phyloP scores from a whole-genome alignment of 305 asterid species.

The Fraxinus greggii region DNA sequence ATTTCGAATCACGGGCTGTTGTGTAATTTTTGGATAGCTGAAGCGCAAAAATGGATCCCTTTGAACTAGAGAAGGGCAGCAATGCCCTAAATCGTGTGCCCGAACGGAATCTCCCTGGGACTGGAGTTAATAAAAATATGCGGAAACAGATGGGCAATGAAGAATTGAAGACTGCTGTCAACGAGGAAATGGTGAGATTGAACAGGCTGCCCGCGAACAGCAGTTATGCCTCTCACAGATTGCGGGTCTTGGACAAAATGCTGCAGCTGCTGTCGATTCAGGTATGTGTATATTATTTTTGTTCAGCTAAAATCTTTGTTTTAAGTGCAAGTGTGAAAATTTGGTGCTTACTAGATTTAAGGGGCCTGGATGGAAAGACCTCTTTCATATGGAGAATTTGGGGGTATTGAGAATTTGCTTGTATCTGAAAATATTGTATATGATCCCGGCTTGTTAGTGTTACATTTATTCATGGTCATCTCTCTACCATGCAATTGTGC shows the following conservation, averaged over 20 bases:
- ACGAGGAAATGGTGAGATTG: constrained; percentile 59
- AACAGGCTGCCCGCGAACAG: constrained; percentile 62
- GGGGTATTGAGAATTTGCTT: neutral
- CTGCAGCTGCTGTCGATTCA: constrained; percentile 58
- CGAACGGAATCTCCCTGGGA: neutral
- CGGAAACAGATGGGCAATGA: constrained; percentile 42
- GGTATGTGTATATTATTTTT: constrained; percentile 34
- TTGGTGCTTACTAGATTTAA: neutral
- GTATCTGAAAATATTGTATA: neutral
- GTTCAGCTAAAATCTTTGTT: neutral
- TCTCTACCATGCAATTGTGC: neutral
- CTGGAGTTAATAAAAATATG: constrained; percentile 1
- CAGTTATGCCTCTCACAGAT: constrained; percentile 68
- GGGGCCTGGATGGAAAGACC: neutral
- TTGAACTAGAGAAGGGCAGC: constrained; percentile 9
- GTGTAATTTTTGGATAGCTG: neutral
- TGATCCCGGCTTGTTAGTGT: neutral
- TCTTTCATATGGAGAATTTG: neutral
- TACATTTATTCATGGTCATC: neutral
- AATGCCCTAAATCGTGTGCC: neutral
- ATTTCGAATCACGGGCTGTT: neutral
- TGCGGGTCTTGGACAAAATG: constrained; percentile 71
- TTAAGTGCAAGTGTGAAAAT: neutral
- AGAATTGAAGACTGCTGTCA: constrained; percentile 50
- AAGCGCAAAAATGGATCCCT: constrained; percentile 22